phyloP scores from a whole-genome alignment of 2,329 filamentous ascomycete genomes.

The Plenodomus biglobosus region DNA sequence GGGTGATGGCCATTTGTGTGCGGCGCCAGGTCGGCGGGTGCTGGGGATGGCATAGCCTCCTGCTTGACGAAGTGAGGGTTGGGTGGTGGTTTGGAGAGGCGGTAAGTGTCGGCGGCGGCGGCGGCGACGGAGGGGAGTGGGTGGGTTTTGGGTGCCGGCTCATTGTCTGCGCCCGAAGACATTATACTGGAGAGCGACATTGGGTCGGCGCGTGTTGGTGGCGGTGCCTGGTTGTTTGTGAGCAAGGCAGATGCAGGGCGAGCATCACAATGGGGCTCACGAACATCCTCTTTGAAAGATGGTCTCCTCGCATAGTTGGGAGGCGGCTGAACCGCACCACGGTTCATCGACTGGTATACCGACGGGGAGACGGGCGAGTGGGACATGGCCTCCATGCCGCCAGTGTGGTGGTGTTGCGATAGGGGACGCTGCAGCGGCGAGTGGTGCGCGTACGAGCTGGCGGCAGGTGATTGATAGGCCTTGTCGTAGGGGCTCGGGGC shows the following conservation, averaged over 20 bases:
- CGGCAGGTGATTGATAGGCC: conserved; percentile 43
- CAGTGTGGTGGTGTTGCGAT: conserved; percentile 37
- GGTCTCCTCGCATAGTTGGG: conserved; percentile 33
- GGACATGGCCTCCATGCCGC: conserved; percentile 40
- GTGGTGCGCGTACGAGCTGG: conserved; percentile 36
- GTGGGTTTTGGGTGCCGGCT: conserved; percentile 59
- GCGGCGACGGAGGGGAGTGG: conserved; percentile 36
- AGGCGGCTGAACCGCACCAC: conserved; percentile 41
- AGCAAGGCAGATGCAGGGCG: conserved; percentile 13
- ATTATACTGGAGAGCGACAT: conserved; percentile 98
- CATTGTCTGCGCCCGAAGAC: conserved; percentile 75
- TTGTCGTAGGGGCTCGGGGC: too few species aligned
- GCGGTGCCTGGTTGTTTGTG: conserved; percentile 52
- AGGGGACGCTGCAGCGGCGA: conserved; percentile 44
- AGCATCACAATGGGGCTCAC: conserved; percentile 6
- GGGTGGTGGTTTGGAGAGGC: conserved; percentile 22
- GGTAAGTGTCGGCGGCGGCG: conserved; percentile 24
- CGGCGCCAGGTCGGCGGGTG: conserved; percentile 26
- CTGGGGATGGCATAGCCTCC: conserved; percentile 35
- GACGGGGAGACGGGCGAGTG: conserved; percentile 45
- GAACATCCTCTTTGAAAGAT: conserved; percentile 43
- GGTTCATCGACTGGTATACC: conserved; percentile 36
- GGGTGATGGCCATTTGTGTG: conserved; percentile 20
- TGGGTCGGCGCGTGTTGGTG: conserved; percentile 78
- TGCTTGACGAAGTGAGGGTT: conserved; percentile 39